Evolutionary conservation across 345 rosid species (phyloP).

Genomic region (Arabis alpina): DNA sequence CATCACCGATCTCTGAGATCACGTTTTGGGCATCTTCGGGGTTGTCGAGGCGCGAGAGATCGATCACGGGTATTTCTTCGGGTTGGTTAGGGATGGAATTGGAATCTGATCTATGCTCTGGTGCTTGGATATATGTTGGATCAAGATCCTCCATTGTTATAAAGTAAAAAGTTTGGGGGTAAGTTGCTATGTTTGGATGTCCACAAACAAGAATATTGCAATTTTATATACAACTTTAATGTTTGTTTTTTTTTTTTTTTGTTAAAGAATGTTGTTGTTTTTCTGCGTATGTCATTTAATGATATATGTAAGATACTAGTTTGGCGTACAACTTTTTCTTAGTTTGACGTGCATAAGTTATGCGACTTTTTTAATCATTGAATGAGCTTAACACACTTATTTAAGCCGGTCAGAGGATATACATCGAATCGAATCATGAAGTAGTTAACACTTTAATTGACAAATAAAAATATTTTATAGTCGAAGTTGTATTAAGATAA

Average conservation of each 20-base stretch:
- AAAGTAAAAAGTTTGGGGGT: conserved; percentile 5
- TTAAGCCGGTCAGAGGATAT: conserved; percentile 15
- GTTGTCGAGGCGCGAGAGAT: conserved; percentile 42
- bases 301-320: not conserved
- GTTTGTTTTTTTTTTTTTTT: no score
- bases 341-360: conserved; percentile 8
- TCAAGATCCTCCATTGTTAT: conserved; percentile 54
- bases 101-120: conserved; percentile 47
- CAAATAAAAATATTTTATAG: conserved; percentile 3
- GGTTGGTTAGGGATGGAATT: conserved; percentile 32
- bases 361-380: conserved; percentile 9
- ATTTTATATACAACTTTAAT: conserved; percentile 2
- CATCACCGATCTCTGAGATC: conserved; percentile 50
- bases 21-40: conserved; percentile 35
- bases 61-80: conserved; percentile 55
- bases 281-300: not conserved
- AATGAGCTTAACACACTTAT: not conserved
- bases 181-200: conserved; percentile 1
- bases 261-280: no score
- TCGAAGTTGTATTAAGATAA: not conserved
- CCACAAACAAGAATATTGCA: not conserved
- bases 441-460: not conserved
- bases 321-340: not conserved
- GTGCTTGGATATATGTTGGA: conserved; percentile 51
- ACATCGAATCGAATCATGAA: conserved; percentile 17